Evolutionary conservation across 768 basidiomycete species (phyloP).

Genomic region (Calvatia gigantea): DNA sequence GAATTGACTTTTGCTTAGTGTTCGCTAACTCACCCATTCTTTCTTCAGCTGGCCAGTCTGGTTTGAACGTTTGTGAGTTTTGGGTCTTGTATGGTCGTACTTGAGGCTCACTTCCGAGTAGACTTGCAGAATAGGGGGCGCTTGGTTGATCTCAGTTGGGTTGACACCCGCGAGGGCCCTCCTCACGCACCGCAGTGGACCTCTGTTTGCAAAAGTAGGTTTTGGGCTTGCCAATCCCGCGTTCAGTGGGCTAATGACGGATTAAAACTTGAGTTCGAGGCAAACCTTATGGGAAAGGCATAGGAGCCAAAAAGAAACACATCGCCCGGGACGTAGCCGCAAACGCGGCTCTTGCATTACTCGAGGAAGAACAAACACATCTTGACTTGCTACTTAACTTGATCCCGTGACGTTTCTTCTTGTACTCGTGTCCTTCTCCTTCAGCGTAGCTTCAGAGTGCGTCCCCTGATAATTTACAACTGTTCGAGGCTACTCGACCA

Average conservation of each 20-base stretch:
- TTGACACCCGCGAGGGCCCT: conserved; percentile 41
- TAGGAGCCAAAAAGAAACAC: conserved; percentile 49
- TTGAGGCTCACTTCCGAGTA: conserved; percentile 20
- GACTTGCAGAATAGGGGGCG: conserved; percentile 51
- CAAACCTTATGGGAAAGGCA: conserved; percentile 42
- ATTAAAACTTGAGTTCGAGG: conserved; percentile 43
- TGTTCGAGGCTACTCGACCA: not conserved
- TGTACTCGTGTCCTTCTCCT: not conserved
- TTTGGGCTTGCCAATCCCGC: conserved; percentile 6
- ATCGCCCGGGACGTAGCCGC: conserved; percentile 45
- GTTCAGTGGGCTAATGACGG: conserved; percentile 10
- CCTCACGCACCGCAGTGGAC: conserved; percentile 51
- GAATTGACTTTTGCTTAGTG: too few relatives aligned
- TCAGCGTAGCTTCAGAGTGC: not conserved
- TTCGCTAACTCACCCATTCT: not conserved
- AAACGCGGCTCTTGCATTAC: conserved; percentile 37
- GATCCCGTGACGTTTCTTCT: conserved; percentile 2
- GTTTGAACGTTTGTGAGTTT: conserved; percentile 34
- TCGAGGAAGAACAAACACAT: conserved; percentile 20
- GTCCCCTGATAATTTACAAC: not conserved
- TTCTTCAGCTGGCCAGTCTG: conserved; percentile 18
- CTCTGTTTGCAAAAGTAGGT: conserved; percentile 54
- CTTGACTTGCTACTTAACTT: conserved; percentile 1
- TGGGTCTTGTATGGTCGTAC: conserved; percentile 1
- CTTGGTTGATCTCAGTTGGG: conserved; percentile 50